Evolutionary conservation across 2,329 filamentous ascomycete genomes (phyloP).

Genomic region (Xenoacremonium recifei): DNA sequence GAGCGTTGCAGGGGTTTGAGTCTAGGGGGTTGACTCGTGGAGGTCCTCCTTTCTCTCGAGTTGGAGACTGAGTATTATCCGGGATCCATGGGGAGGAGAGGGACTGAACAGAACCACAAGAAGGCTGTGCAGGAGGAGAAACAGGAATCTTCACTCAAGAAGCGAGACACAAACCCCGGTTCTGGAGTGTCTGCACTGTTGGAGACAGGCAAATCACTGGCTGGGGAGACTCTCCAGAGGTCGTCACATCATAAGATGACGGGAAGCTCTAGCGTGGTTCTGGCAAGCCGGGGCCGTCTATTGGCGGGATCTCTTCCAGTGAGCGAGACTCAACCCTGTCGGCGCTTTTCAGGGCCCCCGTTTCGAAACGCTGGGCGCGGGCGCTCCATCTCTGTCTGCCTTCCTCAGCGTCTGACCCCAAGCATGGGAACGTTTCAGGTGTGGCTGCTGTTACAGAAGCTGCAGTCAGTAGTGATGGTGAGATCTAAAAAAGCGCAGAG

Average conservation of each 20-base stretch:
- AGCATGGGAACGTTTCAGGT: constrained; percentile 11
- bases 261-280: constrained; percentile 10
- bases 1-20: too few relatives aligned
- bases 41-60: too few relatives aligned
- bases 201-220: too few relatives aligned
- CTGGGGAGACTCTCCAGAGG: too few relatives aligned
- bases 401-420: neutral
- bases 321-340: constrained; percentile 3
- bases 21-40: too few relatives aligned
- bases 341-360: constrained; percentile 4
- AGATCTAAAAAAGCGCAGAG: neutral
- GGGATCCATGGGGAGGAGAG: too few relatives aligned
- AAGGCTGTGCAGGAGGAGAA: too few relatives aligned
- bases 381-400: constrained; percentile 1
- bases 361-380: constrained; percentile 25
- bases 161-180: too few relatives aligned
- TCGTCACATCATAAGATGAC: constrained; percentile 19
- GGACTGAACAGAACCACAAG: too few relatives aligned
- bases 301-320: constrained; percentile 25
- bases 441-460: constrained; percentile 5
- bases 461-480: neutral
- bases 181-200: too few relatives aligned
- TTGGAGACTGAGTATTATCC: too few relatives aligned
- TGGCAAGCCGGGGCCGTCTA: constrained; percentile 3
- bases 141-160: too few relatives aligned